Percentiles rank a stretch among this genome's conserved stretches.
phyloP scores from a whole-genome alignment of 2,329 filamentous ascomycete genomes.

The Emergomyces africanus region DNA sequence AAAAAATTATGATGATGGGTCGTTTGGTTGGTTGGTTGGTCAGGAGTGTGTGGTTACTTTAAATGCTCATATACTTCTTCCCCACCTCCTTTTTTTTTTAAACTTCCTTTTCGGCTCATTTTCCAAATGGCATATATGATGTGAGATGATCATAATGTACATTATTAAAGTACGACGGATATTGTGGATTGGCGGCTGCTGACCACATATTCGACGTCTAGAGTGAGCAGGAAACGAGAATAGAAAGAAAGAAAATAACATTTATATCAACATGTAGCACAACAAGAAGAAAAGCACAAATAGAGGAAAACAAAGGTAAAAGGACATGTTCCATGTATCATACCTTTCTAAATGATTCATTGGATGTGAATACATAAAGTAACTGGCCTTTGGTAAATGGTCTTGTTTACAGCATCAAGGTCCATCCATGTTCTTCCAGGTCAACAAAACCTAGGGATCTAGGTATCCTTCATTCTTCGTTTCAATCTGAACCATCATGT shows the following conservation, averaged over 20 bases:
- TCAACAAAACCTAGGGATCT: too few species aligned
- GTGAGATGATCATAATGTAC: background rate
- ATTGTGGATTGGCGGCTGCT: background rate
- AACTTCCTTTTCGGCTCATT: background rate
- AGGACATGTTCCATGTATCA: background rate
- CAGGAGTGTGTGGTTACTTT: background rate
- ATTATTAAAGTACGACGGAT: background rate
- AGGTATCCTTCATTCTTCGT: too few species aligned
- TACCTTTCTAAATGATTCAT: too few species aligned
- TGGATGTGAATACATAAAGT: too few species aligned
- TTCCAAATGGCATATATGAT: background rate
- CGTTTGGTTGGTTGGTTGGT: background rate
- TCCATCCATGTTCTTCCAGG: too few species aligned
- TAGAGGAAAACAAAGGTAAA: background rate
- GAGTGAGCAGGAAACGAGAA: background rate
- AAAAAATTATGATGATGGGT: constrained; percentile 2
- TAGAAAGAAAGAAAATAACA: background rate
- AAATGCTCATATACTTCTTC: background rate
- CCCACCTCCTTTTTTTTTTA: background rate
- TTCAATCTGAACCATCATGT: background rate
- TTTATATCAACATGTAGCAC: background rate
- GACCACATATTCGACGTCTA: background rate
- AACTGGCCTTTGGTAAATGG: background rate
- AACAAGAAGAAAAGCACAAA: too few species aligned
- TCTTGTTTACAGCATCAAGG: too few species aligned